Evolutionary conservation across 352 stramenopile species (phyloP).

Genomic region (Globisporangium canariense): DNA sequence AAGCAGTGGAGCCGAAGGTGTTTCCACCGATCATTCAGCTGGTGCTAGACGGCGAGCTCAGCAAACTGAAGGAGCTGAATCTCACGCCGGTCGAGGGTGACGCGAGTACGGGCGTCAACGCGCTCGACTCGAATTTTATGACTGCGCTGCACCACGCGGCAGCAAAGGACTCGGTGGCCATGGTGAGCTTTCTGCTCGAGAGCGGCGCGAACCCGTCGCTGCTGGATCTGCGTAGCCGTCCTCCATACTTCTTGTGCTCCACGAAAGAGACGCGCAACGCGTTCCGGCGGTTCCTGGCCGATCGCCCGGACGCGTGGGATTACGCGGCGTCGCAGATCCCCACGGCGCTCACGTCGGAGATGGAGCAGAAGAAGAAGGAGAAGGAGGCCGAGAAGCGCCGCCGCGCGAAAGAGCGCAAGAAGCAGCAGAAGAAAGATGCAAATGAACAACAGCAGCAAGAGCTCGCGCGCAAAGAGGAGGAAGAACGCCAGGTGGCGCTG

Average conservation of each 20-base stretch:
- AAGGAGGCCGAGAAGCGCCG: conserved; percentile 87
- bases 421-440: conserved; percentile 83
- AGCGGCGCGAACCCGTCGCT: conserved; percentile 81
- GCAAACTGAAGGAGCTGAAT: conserved; percentile 32
- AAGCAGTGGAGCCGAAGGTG: conserved; percentile 19
- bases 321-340: conserved; percentile 73
- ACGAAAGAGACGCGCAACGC: conserved; percentile 89
- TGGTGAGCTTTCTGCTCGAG: conserved; percentile 76
- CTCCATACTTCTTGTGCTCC: conserved; percentile 88
- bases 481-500: conserved; percentile 68
- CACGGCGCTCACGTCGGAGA: conserved; percentile 66
- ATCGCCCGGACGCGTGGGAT: conserved; percentile 80
- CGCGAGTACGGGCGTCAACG: conserved; percentile 33
- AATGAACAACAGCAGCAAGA: conserved; percentile 70
- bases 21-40: conserved; percentile 41
- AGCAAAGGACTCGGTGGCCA: conserved; percentile 36
- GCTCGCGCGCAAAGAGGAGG: conserved; percentile 47
- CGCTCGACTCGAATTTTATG: conserved; percentile 61
- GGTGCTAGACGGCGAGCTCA: conserved; percentile 31
- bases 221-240: conserved; percentile 74
- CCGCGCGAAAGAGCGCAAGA: conserved; percentile 89
- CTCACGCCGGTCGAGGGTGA: conserved; percentile 20
- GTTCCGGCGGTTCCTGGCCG: conserved; percentile 86
- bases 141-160: conserved; percentile 75
- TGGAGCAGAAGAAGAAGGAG: conserved; percentile 84